Evolutionary conservation across 208 protist species (phyloP), one percentile per base, ranked within the genome.

Genomic region (Angomonas desouzai): DNA sequence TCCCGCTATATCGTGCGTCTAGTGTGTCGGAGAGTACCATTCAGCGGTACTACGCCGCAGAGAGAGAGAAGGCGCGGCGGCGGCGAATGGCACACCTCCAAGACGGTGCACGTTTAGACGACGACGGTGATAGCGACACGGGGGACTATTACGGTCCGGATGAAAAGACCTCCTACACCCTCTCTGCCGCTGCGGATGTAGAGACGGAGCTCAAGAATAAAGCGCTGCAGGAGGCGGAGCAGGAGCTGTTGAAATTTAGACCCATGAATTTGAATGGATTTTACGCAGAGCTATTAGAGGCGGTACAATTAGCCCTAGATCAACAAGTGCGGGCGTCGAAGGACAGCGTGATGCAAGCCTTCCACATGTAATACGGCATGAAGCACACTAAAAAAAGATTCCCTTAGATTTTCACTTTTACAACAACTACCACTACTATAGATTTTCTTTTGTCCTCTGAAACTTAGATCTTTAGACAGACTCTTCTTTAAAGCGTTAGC

Each of bases 21-120:
- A 90, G 81, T 28, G 71, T 93, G 3, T 74, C 80, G 29, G 87
- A 93, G 74, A 84, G 76, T 56, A 93, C 87, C 20, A 59, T 93
- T 55, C 55, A 76, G 22, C 45, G 32, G 27, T 81, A 79, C 56
- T 38, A 68, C 23, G 25, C 40, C 0, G 64, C 71, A 33, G 64
- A 72, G 47, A 49, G 43, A 30, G 38, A 49, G 20, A 53, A 64
- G 36, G 38, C 60, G 32, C 23, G 30, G 28, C 29, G 29, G n/a
- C 27, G 55, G 3, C 55, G 55, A 29, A 25, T 10, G 32, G 29
- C 29, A 9, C 29, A 22, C 29, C 55, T 60, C 3, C 55, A 45
- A 29, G 29, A 34, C 2, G 55, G 55, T 11, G 55, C 30, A 2
- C 10, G n/a, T 2, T 23, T 60, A n/a, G 30, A 34, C 18, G 30